These are phyloP conservation scores for Hanseniaspora guilliermondii DNA, from an alignment of 805 yeast species.

Conservation along the genomic window DNA sequence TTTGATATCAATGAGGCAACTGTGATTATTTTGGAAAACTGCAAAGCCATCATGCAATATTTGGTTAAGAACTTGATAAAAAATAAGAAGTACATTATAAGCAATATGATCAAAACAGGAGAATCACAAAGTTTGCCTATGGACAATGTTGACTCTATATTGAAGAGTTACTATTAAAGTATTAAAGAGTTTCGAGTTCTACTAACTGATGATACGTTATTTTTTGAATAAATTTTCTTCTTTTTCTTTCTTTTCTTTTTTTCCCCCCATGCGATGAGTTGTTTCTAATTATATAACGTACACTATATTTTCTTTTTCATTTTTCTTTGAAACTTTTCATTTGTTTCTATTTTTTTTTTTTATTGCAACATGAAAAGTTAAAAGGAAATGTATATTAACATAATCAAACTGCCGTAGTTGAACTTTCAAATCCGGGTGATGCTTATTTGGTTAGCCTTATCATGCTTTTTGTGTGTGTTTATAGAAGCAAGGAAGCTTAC, in stretches of 20 bases:
- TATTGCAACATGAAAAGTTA: too few species aligned
- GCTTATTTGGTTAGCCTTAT: too few species aligned
- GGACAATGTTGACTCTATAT: constrained; percentile 5
- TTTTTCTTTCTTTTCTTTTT: background rate
- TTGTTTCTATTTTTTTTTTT: too few species aligned
- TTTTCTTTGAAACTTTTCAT: too few species aligned
- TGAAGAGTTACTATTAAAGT: constrained; percentile 4
- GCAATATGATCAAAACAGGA: constrained; percentile 6
- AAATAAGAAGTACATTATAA: constrained; percentile 10
- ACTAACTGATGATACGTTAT: too few species aligned
- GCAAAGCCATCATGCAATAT: constrained; percentile 3
- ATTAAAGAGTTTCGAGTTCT: too few species aligned
- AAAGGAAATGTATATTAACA: background rate
- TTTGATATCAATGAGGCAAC: constrained; percentile 39
- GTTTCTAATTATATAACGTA: too few species aligned
- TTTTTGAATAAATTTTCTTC: background rate
- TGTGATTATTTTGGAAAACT: constrained; percentile 44
- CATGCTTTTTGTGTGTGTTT: background rate
- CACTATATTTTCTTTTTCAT: too few species aligned
- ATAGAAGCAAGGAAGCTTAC: background rate
- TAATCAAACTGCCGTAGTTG: too few species aligned
- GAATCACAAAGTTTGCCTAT: constrained; percentile 15
- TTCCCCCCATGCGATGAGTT: too few species aligned
- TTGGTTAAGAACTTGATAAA: constrained; percentile 2
- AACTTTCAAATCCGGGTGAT: too few species aligned